Base-by-base conservation (phyloP, 164 flowering plant genomes). In the Amborella trichopoda region DNA sequence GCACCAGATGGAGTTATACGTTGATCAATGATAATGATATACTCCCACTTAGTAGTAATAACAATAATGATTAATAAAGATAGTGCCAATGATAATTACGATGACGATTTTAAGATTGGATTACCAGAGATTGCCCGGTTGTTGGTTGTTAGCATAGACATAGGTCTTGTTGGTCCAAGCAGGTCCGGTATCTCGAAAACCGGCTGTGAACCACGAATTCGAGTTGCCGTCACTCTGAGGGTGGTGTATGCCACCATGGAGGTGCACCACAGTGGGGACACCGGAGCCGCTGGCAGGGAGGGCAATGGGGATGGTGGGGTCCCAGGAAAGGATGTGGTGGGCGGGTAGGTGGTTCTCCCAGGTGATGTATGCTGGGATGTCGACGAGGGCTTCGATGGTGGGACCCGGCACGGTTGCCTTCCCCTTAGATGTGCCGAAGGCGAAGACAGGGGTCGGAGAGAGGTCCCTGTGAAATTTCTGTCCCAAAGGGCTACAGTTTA, bases 401-500 rank as follows among this genome's bases (percentile, higher is more conserved):
- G 83, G 83, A 21, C 83, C 83, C 2, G 83, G 83, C 8, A 77
- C 62, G 0, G 80, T 63, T 32, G 83, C 76, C 0, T 50, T 39
- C 25, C 20, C 28, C 47, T 38, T 28, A 28, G 78, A 56, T n/a
- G 62, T 54, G 14, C 83, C 83, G 50, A 40, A 77, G 3, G 80
- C 83, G 36, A 72, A 77, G 6, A 77, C 83, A 3, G 36, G 53
- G 1, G 83, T 74, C 23, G 69, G 39, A 26, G 80, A 78, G 2
- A 74, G 55, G 46, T 77, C 80, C 38, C 69, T 50, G 54, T 77
- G 83, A 50, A 91, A 91, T 81, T 84, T 91, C 99, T 91, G 80
- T 13, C 21, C 10, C 44, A 22, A 6, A 50, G 0, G 4, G 13
- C 20, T 23, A 1, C 3, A 18, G 5, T 3, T 46, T 46, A n/a